Evolutionary conservation across 345 rosid genomes (phyloP).

Genomic region (Sonneratia alba): DNA sequence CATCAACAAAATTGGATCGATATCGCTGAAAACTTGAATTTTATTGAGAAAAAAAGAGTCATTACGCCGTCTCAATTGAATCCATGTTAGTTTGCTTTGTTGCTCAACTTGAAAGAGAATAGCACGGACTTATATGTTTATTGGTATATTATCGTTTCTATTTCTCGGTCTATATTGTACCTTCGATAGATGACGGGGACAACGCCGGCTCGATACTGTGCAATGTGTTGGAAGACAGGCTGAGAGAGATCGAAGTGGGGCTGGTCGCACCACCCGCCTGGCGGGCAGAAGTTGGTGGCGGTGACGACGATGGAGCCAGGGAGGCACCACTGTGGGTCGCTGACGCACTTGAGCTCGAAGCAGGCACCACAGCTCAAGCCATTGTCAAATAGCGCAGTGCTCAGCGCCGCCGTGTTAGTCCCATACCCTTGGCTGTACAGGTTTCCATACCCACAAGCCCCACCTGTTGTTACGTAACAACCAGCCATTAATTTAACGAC

Average conservation of each 20-base stretch:
- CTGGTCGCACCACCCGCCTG: slow-evolving; percentile 79
- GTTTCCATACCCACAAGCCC: slow-evolving; percentile 78
- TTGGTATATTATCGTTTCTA: no score
- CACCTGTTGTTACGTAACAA: slow-evolving; percentile 26
- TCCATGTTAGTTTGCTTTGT: no score
- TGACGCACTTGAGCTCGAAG: slow-evolving; percentile 46
- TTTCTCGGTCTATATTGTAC: slow-evolving; percentile 9
- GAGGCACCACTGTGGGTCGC: slow-evolving; percentile 70
- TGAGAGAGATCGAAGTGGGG: slow-evolving; percentile 77
- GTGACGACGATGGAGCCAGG: slow-evolving; percentile 59
- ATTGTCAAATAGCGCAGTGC: slow-evolving; percentile 55
- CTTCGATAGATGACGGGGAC: slow-evolving; percentile 73
- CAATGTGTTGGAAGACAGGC: slow-evolving; percentile 59
- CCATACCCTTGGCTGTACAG: slow-evolving; percentile 69
- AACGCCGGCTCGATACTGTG: slow-evolving; percentile 56
- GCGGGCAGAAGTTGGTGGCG: slow-evolving; percentile 79
- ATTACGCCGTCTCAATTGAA: no score
- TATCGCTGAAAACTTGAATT: no score
- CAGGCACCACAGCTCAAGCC: slow-evolving; percentile 69
- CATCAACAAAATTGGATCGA: no score
- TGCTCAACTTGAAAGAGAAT: background rate
- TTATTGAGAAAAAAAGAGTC: no score
- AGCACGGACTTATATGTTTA: no score
- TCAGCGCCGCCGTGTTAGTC: slow-evolving; percentile 57
- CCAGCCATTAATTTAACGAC: background rate